Evolutionary conservation across 768 basidiomycete species (phyloP).

Genomic region (Amanita rimosa): DNA sequence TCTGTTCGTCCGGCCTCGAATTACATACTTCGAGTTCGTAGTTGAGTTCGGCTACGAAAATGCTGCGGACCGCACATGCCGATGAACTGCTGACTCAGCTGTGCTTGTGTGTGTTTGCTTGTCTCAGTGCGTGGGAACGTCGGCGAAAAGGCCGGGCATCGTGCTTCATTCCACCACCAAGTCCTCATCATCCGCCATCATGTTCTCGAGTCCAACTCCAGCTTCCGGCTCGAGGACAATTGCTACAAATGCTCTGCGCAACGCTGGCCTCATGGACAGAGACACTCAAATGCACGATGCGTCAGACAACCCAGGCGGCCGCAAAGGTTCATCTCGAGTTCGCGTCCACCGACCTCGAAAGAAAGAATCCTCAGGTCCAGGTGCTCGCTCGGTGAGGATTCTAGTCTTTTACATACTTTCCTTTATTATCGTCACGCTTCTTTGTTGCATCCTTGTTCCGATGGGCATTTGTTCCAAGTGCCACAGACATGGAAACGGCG

Average conservation of each 20-base stretch:
- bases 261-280: slow-evolving; percentile 66
- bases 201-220: slow-evolving; percentile 54
- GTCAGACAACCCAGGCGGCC: slow-evolving; percentile 58
- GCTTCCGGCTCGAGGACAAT: slow-evolving; percentile 47
- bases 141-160: background rate
- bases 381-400: slow-evolving; percentile 59
- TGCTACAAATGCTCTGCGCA: slow-evolving; percentile 51
- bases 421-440: slow-evolving; percentile 16
- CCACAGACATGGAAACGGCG: background rate
- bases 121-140: background rate
- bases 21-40: too few species aligned
- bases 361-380: slow-evolving; percentile 31
- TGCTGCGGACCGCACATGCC: too few species aligned
- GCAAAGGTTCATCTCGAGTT: slow-evolving; percentile 55
- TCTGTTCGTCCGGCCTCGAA: too few species aligned
- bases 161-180: slow-evolving; percentile 6
- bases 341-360: slow-evolving; percentile 51
- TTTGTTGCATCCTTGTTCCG: background rate
- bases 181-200: slow-evolving; percentile 13
- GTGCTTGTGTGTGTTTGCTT: background rate
- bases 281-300: slow-evolving; percentile 69
- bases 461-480: background rate
- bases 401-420: slow-evolving; percentile 18
- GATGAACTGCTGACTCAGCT: background rate
- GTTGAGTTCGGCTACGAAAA: too few species aligned